Percentiles rank a stretch among this genome's conserved stretches.
These are phyloP conservation scores for Ciborinia camelliae DNA, from an alignment of 2,329 filamentous ascomycete species.

Conservation along the genomic window DNA sequence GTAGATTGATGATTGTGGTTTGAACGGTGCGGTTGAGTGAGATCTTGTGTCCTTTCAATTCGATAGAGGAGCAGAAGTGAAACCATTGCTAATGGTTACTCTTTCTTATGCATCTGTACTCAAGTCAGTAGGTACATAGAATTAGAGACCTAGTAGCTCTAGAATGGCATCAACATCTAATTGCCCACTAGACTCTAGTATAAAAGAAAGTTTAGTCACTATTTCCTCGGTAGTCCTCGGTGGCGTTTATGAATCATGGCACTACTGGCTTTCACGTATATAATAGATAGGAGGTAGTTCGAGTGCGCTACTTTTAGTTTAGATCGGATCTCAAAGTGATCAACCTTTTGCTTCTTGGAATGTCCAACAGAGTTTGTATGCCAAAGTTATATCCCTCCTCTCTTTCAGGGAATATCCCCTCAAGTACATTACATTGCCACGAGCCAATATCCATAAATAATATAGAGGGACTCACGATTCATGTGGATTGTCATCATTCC, in stretches of 20 bases:
- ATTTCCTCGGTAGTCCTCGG: background rate
- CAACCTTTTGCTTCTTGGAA: background rate
- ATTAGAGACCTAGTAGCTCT: background rate
- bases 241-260: background rate
- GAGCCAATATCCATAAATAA: constrained; percentile 6
- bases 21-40: background rate
- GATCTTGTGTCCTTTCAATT: background rate
- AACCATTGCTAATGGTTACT: background rate
- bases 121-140: background rate
- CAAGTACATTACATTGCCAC: background rate
- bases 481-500: background rate
- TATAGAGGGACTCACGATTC: background rate
- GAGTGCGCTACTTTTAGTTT: no score
- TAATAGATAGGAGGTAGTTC: no score
- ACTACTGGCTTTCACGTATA: background rate
- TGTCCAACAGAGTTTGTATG: background rate
- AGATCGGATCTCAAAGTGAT: background rate
- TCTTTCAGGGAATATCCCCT: constrained; percentile 10
- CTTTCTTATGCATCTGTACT: background rate
- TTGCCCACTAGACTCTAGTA: no score
- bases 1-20: background rate
- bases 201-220: background rate
- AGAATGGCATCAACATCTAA: background rate
- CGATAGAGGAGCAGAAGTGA: background rate
- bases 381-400: no score